These are phyloP conservation scores for Globisporangium canariense DNA, from an alignment of 352 stramenopile species.

Conservation along the genomic window DNA sequence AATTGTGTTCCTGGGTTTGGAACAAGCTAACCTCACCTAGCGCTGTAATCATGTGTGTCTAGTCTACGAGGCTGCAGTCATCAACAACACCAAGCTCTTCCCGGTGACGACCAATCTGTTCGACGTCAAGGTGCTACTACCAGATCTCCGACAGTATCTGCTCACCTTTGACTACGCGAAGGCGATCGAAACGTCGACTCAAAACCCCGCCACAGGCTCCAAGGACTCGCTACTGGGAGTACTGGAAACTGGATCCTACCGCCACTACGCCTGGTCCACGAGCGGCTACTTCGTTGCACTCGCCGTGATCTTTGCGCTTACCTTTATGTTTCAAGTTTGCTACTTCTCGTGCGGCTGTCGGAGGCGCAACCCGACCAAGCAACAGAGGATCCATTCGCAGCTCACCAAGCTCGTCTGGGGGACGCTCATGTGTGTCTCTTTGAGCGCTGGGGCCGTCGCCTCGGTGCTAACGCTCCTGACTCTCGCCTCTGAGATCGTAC, in stretches of 20 bases:
- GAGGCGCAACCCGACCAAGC: slow-evolving; percentile 35
- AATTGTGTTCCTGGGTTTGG: not conserved
- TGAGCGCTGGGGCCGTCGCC: slow-evolving; percentile 22
- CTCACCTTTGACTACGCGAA: slow-evolving; percentile 37
- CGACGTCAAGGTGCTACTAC: slow-evolving; percentile 28
- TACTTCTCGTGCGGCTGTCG: slow-evolving; percentile 49
- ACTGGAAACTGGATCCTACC: slow-evolving; percentile 32
- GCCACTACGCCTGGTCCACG: slow-evolving; percentile 42
- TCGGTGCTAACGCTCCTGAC: slow-evolving; percentile 30
- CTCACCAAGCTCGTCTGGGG: slow-evolving; percentile 44
- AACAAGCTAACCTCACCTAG: not conserved
- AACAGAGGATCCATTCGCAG: slow-evolving; percentile 47
- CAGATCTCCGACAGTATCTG: slow-evolving; percentile 46
- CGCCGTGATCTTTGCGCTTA: slow-evolving; percentile 21
- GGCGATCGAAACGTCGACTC: slow-evolving; percentile 19
- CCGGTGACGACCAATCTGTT: slow-evolving; percentile 35
- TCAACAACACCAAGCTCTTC: slow-evolving; percentile 43
- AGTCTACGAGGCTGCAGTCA: slow-evolving; percentile 60
- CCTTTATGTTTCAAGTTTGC: slow-evolving; percentile 43
- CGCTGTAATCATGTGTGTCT: not conserved
- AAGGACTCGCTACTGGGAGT: slow-evolving; percentile 19
- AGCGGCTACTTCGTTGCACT: slow-evolving; percentile 27
- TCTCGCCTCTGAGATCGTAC: slow-evolving; percentile 30
- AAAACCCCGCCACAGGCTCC: not conserved
- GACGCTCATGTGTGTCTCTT: slow-evolving; percentile 27